phyloP scores from a whole-genome alignment of 2,329 filamentous ascomycete genomes.

The Zymoseptoria passerinii region DNA sequence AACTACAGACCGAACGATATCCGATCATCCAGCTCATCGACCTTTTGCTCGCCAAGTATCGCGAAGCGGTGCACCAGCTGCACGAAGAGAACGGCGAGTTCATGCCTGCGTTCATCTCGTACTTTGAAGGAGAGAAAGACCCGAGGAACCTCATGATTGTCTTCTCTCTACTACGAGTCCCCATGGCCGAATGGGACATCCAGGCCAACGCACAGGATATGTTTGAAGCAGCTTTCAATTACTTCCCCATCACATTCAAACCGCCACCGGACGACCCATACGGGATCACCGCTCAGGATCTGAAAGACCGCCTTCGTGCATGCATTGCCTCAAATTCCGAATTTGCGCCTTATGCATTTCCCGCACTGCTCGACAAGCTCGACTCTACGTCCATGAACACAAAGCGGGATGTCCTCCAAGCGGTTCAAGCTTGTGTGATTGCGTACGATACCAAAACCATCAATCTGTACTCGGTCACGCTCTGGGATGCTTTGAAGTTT shows the following conservation, averaged over 20 bases:
- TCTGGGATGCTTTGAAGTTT: conserved; percentile 63
- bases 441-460: conserved; percentile 53
- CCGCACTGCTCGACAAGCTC: conserved; percentile 59
- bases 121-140: conserved; percentile 62
- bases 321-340: conserved; percentile 55
- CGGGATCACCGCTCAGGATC: conserved; percentile 59
- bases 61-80: conserved; percentile 48
- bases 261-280: conserved; percentile 62
- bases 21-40: conserved; percentile 55
- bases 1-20: conserved; percentile 53
- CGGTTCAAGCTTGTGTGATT: conserved; percentile 52
- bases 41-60: conserved; percentile 53
- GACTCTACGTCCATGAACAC: conserved; percentile 62
- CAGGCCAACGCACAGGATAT: conserved; percentile 51
- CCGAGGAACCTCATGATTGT: conserved; percentile 63
- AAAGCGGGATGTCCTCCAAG: conserved; percentile 58
- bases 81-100: conserved; percentile 48
- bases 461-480: conserved; percentile 53
- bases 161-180: conserved; percentile 57
- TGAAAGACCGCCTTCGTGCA: conserved; percentile 55
- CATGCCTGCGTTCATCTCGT: conserved; percentile 52
- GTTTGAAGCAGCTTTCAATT: conserved; percentile 63
- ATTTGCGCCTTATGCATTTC: conserved; percentile 60
- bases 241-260: conserved; percentile 64
- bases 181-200: conserved; percentile 62